These are phyloP conservation scores for Chrysoporthe austroafricana DNA, from an alignment of 2,329 filamentous ascomycete genomes.

Conservation along the genomic window DNA sequence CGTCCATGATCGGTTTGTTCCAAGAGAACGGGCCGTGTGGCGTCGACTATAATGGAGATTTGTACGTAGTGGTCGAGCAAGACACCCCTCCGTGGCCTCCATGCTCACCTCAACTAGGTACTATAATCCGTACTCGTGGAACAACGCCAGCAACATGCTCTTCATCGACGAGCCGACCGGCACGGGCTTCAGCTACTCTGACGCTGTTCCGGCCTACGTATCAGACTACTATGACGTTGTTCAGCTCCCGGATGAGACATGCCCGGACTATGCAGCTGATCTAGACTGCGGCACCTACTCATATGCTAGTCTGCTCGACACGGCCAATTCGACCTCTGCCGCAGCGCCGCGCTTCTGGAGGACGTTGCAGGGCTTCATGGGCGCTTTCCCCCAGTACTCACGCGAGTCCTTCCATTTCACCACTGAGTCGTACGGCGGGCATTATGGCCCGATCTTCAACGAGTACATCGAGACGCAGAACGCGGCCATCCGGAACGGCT, in stretches of 20 bases:
- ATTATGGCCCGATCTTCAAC: slow-evolving; percentile 61
- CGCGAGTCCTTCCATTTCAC: slow-evolving; percentile 57
- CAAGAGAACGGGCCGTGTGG: slow-evolving; percentile 46
- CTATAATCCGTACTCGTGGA: slow-evolving; percentile 60
- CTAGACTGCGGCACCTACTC: slow-evolving; percentile 59
- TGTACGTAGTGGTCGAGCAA: slow-evolving; percentile 30
- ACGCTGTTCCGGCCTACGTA: slow-evolving; percentile 42
- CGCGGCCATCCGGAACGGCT: slow-evolving; percentile 37
- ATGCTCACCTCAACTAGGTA: slow-evolving; percentile 26
- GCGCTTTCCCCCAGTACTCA: slow-evolving; percentile 58
- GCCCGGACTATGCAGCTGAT: slow-evolving; percentile 52
- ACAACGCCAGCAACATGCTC: slow-evolving; percentile 59
- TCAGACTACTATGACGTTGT: slow-evolving; percentile 40
- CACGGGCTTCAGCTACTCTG: slow-evolving; percentile 57
- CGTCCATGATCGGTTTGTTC: slow-evolving; percentile 60
- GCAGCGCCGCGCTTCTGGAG: slow-evolving; percentile 65
- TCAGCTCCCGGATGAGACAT: slow-evolving; percentile 48
- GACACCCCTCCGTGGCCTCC: not conserved
- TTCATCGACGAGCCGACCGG: slow-evolving; percentile 67
- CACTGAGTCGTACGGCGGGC: slow-evolving; percentile 61
- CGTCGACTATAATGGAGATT: slow-evolving; percentile 47
- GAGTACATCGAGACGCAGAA: slow-evolving; percentile 53
- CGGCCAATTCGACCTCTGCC: slow-evolving; percentile 55
- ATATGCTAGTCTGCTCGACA: slow-evolving; percentile 54
- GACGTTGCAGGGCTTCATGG: slow-evolving; percentile 65